A percentile compares a stretch with the other conserved stretches of the same genome.
Evolutionary conservation across 1,284 basidiomycete species (phyloP).

Genomic region (Cryptococcus depauperatus): DNA sequence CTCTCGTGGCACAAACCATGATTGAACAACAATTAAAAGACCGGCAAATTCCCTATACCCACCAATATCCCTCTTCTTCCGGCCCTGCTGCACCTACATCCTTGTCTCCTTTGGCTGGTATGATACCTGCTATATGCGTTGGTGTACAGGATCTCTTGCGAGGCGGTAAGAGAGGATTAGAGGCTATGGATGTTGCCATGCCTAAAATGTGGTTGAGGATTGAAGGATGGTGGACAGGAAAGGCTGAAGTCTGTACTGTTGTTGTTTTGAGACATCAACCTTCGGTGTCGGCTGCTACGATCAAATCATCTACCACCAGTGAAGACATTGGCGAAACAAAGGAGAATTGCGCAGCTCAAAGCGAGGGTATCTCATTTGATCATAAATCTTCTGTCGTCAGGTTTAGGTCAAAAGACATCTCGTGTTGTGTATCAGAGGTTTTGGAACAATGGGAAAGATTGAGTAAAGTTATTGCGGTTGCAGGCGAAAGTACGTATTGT

Average conservation of each 20-base stretch:
- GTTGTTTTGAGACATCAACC: conserved; percentile 81
- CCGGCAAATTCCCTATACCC: conserved; percentile 66
- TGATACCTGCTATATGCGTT: conserved; percentile 72
- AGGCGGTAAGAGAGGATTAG: conserved; percentile 37
- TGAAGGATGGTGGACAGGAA: conserved; percentile 79
- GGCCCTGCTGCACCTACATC: conserved; percentile 20
- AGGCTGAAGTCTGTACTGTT: conserved; percentile 64
- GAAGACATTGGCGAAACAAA: background rate
- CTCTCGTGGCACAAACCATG: conserved; percentile 78
- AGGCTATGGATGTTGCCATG: conserved; percentile 76
- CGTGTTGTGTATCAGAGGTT: conserved; percentile 79
- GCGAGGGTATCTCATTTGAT: conserved; percentile 66
- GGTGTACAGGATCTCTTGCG: conserved; percentile 70
- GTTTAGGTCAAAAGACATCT: conserved; percentile 73
- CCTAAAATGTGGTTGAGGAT: conserved; percentile 81
- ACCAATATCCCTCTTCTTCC: conserved; percentile 55
- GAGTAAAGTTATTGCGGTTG: conserved; percentile 84
- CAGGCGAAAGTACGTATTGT: conserved; percentile 60
- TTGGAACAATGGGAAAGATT: conserved; percentile 83
- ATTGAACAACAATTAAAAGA: conserved; percentile 80
- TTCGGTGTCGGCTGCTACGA: conserved; percentile 48
- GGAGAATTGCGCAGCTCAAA: conserved; percentile 7
- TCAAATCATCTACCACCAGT: background rate
- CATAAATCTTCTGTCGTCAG: conserved; percentile 73
- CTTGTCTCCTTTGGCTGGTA: conserved; percentile 44